Percentiles rank a stretch among this genome's conserved stretches.
phyloP scores from a whole-genome alignment of 2,329 filamentous ascomycete species.

The Exophiala alcalophila region DNA sequence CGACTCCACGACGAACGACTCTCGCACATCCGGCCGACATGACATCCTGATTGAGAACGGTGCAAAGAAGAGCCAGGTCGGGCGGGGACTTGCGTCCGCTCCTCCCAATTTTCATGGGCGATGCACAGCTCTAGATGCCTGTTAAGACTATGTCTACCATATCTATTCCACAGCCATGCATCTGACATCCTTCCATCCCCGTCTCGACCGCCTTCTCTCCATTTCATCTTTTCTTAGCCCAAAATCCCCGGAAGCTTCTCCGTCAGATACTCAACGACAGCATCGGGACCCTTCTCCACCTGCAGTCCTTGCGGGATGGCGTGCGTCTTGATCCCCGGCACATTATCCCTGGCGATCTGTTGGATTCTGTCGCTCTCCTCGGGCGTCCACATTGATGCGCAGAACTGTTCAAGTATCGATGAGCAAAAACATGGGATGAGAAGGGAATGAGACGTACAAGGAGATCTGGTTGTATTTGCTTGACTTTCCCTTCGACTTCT shows the following conservation, averaged over 20 bases:
- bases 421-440: neutral
- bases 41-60: too few species aligned
- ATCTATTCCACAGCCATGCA: too few species aligned
- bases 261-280: slow-evolving; percentile 42
- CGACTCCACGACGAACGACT: too few species aligned
- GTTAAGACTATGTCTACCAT: too few species aligned
- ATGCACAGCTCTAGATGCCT: too few species aligned
- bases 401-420: slow-evolving; percentile 48
- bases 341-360: slow-evolving; percentile 37
- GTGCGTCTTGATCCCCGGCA: slow-evolving; percentile 42
- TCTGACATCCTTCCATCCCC: too few species aligned
- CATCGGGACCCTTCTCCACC: slow-evolving; percentile 43
- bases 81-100: too few species aligned
- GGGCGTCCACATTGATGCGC: slow-evolving; percentile 58
- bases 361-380: slow-evolving; percentile 41
- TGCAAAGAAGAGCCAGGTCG: too few species aligned
- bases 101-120: too few species aligned
- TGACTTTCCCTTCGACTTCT: slow-evolving; percentile 55
- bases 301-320: slow-evolving; percentile 44
- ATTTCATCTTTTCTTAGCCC: too few species aligned
- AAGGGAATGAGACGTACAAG: slow-evolving; percentile 44
- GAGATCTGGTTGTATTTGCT: slow-evolving; percentile 52
- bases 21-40: too few species aligned
- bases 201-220: too few species aligned
- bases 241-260: slow-evolving; percentile 42